These are phyloP conservation scores for Carallia brachiata DNA, from an alignment of 345 rosid genomes.

Conservation along the genomic window DNA sequence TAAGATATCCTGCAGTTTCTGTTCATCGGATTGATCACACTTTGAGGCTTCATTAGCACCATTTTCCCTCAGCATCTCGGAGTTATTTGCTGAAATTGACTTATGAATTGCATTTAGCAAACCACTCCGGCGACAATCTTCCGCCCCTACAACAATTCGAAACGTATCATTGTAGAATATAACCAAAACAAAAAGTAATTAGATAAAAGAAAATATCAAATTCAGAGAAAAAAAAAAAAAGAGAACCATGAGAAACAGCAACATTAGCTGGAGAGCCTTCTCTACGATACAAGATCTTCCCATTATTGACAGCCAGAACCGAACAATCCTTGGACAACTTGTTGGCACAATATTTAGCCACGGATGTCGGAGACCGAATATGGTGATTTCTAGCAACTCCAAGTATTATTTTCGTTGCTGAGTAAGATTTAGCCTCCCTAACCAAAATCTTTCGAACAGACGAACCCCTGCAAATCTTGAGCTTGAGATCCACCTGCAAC, in stretches of 20 bases:
- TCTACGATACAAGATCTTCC: slow-evolving; percentile 27
- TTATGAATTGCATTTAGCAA: slow-evolving; percentile 60
- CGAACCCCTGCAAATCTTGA: slow-evolving; percentile 34
- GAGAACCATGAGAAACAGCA: slow-evolving; percentile 10
- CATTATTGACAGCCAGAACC: slow-evolving; percentile 28
- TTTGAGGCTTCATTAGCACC: slow-evolving; percentile 24
- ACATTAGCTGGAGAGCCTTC: neutral
- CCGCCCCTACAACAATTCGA: slow-evolving; percentile 41
- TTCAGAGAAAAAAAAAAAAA: neutral
- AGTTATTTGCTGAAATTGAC: slow-evolving; percentile 42
- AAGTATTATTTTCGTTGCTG: slow-evolving; percentile 26
- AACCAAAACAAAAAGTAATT: neutral
- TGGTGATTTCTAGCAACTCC: slow-evolving; percentile 21
- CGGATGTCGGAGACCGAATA: slow-evolving; percentile 26
- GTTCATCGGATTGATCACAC: slow-evolving; percentile 25
- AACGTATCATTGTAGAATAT: neutral
- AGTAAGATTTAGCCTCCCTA: slow-evolving; percentile 27
- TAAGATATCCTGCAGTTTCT: slow-evolving; percentile 46
- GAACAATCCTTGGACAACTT: slow-evolving; percentile 22
- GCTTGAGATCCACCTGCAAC: slow-evolving; percentile 37
- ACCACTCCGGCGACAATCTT: slow-evolving; percentile 41
- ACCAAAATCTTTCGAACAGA: slow-evolving; percentile 25
- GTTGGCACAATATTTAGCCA: slow-evolving; percentile 32
- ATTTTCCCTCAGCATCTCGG: slow-evolving; percentile 46
- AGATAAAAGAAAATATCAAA: neutral